Conservation (phyloP, 768 basidiomycete species). For the Suillus subaureus region DNA sequence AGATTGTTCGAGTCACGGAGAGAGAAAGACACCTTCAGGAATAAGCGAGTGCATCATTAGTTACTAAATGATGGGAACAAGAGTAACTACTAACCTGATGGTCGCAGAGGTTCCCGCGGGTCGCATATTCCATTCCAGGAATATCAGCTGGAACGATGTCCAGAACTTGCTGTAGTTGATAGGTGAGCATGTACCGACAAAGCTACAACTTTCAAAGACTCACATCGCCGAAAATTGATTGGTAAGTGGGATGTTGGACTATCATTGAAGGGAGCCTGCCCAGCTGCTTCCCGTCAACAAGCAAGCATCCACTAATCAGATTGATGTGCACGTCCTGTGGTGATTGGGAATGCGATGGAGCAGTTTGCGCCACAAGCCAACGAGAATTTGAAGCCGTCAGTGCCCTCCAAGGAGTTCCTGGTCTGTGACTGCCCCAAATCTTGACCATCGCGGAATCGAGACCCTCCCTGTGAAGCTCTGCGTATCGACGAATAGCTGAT, state of each 20-base stretch:
- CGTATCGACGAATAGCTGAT: slow-evolving; percentile 6
- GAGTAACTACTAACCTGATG: too few species aligned
- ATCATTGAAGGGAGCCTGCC: slow-evolving; percentile 25
- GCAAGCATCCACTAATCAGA: slow-evolving; percentile 26
- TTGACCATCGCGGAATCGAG: slow-evolving; percentile 21
- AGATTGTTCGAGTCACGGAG: too few species aligned
- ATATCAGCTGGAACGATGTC: too few species aligned
- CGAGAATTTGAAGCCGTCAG: slow-evolving; percentile 16
- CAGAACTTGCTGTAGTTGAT: too few species aligned
- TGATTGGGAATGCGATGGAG: slow-evolving; percentile 8
- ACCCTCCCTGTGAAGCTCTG: slow-evolving; percentile 11
- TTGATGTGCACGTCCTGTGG: slow-evolving; percentile 28
- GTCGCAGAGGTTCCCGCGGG: too few species aligned
- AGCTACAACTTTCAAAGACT: too few species aligned
- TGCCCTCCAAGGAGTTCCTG: slow-evolving; percentile 23
- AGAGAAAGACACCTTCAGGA: too few species aligned
- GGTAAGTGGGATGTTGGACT: slow-evolving; percentile 22
- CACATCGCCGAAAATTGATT: slow-evolving; percentile 15
- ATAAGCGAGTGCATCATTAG: too few species aligned
- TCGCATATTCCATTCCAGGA: too few species aligned
- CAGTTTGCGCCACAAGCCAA: slow-evolving; percentile 27
- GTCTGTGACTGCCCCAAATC: slow-evolving; percentile 30
- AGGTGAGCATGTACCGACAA: too few species aligned
- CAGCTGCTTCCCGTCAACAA: slow-evolving; percentile 30
- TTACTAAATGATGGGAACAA: too few species aligned